Conservation (phyloP, 2,329 filamentous ascomycete genomes). For the Penicillium sp. region DNA sequence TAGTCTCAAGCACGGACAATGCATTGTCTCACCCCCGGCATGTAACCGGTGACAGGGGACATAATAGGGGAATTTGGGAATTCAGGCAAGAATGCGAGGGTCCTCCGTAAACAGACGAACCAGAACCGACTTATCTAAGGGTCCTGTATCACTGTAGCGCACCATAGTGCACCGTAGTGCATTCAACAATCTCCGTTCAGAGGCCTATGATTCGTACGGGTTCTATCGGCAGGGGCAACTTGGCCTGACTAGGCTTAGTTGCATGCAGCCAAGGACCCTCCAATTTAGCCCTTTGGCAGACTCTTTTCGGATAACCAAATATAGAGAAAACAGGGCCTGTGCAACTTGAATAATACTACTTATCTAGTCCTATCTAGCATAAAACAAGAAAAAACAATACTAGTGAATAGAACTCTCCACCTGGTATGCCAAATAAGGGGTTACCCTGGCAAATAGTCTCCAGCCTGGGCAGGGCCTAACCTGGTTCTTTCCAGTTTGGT, state of each 20-base stretch:
- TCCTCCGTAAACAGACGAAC: neutral
- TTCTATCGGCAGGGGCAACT: slow-evolving; percentile 1
- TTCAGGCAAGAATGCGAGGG: slow-evolving; percentile 13
- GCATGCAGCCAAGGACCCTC: slow-evolving; percentile 6
- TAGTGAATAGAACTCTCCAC: neutral
- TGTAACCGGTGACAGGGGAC: neutral
- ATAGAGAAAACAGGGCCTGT: neutral
- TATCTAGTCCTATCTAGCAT: too few relatives aligned
- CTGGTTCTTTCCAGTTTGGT: neutral
- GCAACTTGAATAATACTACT: neutral
- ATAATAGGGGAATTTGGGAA: slow-evolving; percentile 11
- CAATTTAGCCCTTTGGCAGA: neutral
- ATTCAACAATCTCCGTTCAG: neutral
- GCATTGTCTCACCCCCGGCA: slow-evolving; percentile 5
- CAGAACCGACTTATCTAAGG: neutral
- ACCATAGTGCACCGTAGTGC: neutral
- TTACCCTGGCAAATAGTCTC: slow-evolving; percentile 3
- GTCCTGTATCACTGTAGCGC: neutral
- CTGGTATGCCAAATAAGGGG: slow-evolving; percentile 3
- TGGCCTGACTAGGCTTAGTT: slow-evolving; percentile 7
- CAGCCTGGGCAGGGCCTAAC: neutral
- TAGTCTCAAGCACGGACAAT: neutral
- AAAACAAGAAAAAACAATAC: neutral
- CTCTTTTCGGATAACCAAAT: neutral
- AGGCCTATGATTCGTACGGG: neutral